phyloP scores from a whole-genome alignment of 345 rosid species.

The Pistacia atlantica region DNA sequence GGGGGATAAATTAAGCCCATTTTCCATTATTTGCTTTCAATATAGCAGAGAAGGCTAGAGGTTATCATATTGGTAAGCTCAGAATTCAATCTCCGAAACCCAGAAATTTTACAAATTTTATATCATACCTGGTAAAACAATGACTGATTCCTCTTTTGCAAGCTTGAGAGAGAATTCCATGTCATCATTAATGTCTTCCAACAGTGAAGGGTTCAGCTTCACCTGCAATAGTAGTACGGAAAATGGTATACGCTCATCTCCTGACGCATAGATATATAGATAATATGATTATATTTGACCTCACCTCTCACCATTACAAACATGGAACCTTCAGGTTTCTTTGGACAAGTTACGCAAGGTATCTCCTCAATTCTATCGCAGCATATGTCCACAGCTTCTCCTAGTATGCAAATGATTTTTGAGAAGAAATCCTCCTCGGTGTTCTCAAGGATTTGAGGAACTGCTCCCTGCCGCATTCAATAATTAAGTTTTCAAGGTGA shows the following conservation, averaged over 20 bases:
- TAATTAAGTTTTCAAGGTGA: too few species aligned
- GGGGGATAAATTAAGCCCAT: too few species aligned
- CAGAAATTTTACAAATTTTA: neutral
- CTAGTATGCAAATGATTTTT: constrained; percentile 22
- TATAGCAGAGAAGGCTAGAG: neutral
- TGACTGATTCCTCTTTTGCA: constrained; percentile 58
- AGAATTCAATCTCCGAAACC: neutral
- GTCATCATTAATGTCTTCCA: constrained; percentile 55
- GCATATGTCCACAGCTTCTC: constrained; percentile 38
- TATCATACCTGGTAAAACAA: constrained; percentile 52
- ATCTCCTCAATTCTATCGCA: constrained; percentile 42
- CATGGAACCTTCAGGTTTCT: constrained; percentile 53
- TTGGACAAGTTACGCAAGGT: constrained; percentile 48
- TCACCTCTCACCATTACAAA: constrained; percentile 43
- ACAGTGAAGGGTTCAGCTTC: constrained; percentile 31
- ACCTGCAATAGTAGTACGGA: constrained; percentile 30
- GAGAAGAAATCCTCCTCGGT: constrained; percentile 46
- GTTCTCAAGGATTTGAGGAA: constrained; percentile 48
- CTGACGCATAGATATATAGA: too few species aligned
- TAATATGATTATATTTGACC: neutral
- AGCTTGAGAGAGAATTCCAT: constrained; percentile 63
- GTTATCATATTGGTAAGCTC: too few species aligned
- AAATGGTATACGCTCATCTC: too few species aligned
- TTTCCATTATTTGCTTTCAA: neutral
- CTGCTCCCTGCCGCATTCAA: constrained; percentile 32